Percentiles rank a stretch among this genome's conserved stretches.
Evolutionary conservation across 2,329 filamentous ascomycete genomes (phyloP).

Genomic region (Parascedosporium putredinis): DNA sequence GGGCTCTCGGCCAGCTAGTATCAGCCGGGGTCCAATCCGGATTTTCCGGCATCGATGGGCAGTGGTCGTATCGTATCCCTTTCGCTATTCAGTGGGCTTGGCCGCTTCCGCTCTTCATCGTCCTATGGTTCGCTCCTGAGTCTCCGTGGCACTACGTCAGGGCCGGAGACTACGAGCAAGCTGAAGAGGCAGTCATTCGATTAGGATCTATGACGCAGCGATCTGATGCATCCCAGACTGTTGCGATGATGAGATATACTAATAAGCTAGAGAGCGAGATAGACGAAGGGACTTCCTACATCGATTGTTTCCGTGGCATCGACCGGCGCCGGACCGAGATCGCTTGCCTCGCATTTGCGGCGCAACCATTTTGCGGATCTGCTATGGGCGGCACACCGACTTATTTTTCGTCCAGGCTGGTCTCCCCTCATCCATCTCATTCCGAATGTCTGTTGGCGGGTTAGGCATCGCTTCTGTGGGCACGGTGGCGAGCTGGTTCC

Average conservation of each 20-base stretch:
- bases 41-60: constrained; percentile 19
- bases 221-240: constrained; percentile 56
- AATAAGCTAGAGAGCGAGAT: no score
- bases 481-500: constrained; percentile 31
- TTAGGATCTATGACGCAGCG: constrained; percentile 54
- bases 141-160: constrained; percentile 51
- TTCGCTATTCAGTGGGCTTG: constrained; percentile 26
- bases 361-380: no score
- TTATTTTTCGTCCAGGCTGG: constrained; percentile 45
- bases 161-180: constrained; percentile 51
- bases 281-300: no score
- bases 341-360: no score
- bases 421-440: constrained; percentile 26
- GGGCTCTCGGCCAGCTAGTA: constrained; percentile 35
- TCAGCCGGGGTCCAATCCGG: constrained; percentile 27
- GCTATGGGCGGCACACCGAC: constrained; percentile 70
- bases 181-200: constrained; percentile 54
- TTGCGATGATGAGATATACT: no score
- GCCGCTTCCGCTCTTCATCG: constrained; percentile 17
- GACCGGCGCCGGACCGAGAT: no score
- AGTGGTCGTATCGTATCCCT: constrained; percentile 26
- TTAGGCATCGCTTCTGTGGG: constrained; percentile 32
- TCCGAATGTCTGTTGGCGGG: no score
- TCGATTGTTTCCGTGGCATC: no score
- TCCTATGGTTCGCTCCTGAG: constrained; percentile 18